Conservation (phyloP, 1,284 basidiomycete species). For the Cryptococcus hybrid region DNA sequence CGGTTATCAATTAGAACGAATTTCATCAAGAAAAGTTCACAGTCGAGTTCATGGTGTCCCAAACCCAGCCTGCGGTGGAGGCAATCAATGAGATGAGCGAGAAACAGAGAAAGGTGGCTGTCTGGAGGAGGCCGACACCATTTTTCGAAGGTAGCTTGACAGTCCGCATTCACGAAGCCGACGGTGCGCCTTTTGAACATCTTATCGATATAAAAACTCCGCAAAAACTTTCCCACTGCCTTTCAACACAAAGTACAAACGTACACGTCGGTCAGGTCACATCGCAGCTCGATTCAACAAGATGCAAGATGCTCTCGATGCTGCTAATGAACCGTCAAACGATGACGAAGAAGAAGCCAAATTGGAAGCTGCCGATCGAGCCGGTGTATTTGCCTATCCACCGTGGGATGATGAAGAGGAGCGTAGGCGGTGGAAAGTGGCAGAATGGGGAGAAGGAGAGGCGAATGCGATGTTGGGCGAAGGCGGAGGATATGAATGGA, state of each 20-base stretch:
- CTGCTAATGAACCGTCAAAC: slow-evolving; percentile 51
- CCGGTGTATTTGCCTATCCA: slow-evolving; percentile 84
- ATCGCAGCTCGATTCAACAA: slow-evolving; percentile 79
- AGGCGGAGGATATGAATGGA: slow-evolving; percentile 89
- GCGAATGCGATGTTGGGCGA: slow-evolving; percentile 89
- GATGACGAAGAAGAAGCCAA: slow-evolving; percentile 77
- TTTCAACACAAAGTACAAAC: slow-evolving; percentile 99
- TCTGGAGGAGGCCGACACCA: slow-evolving; percentile 73
- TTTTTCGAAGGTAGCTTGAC: slow-evolving; percentile 98
- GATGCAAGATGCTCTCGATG: slow-evolving; percentile 82
- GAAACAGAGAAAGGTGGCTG: slow-evolving; percentile 47
- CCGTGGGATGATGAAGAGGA: slow-evolving; percentile 90
- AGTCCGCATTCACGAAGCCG: slow-evolving; percentile 97
- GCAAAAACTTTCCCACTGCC: slow-evolving; percentile 92
- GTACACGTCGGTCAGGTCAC: slow-evolving; percentile 66
- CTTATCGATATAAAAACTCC: slow-evolving; percentile 85
- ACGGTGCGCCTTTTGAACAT: slow-evolving; percentile 98
- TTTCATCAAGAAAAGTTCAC: slow-evolving; percentile 98
- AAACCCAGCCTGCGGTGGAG: slow-evolving; percentile 70
- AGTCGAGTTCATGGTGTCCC: slow-evolving; percentile 91
- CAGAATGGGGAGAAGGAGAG: slow-evolving; percentile 97
- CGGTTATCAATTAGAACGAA: slow-evolving; percentile 83
- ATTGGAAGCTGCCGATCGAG: slow-evolving; percentile 75
- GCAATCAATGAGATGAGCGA: slow-evolving; percentile 14
- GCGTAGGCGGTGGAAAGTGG: slow-evolving; percentile 90